Evolutionary conservation across 257 asterid genomes (phyloP), one percentile per base, ranked within the genome.

Genomic region (Solanum phureja): DNA sequence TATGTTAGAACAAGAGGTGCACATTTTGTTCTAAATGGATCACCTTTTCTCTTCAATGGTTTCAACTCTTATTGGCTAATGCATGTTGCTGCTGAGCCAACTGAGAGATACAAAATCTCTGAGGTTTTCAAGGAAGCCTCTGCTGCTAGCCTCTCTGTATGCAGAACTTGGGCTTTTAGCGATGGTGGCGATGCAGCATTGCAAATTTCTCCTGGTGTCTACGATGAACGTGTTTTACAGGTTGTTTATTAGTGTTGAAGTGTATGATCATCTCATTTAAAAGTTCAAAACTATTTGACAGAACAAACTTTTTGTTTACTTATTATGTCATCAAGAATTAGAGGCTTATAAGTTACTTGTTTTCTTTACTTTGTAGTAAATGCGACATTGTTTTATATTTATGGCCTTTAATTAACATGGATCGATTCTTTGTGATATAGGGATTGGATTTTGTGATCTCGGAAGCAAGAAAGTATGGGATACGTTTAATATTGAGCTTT

Each of bases 21-120:
- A 2, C 91, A 84, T 8, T 92, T 93, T 84, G 46, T 88, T 14
- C 46, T 89, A 11, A 40, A 92, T 62, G 89, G 92, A 8, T 86
- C 91, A 1, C 90, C 92, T 0, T 90, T 92, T 85, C 64, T 87
- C 1, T 92, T 93, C 64, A 93, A 90, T 86, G 95, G 95, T 64
- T 93, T 92, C 90, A 93, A 93, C 87, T 89, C 95, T 23, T 93
- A 93, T 31, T 93, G 94, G 95, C 89, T 93, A 90, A 93, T 93
- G 95, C 89, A 86, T 66, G 86, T 93, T 49, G 93, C 94, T 16
- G 85, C 90, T 11, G 87, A 93, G 14, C 94, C 93, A 13, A 69
- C 86, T 44, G 83, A 93, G 37, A 89, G 94, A 69, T 29, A 91
- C 69, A 93, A 91, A 76, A 85, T 93, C 58, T 87, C 95, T 7